Percentiles rank a stretch among this genome's conserved stretches.
Evolutionary conservation across 257 asterid genomes (phyloP).

Genomic region (Przewalskia tangutica): DNA sequence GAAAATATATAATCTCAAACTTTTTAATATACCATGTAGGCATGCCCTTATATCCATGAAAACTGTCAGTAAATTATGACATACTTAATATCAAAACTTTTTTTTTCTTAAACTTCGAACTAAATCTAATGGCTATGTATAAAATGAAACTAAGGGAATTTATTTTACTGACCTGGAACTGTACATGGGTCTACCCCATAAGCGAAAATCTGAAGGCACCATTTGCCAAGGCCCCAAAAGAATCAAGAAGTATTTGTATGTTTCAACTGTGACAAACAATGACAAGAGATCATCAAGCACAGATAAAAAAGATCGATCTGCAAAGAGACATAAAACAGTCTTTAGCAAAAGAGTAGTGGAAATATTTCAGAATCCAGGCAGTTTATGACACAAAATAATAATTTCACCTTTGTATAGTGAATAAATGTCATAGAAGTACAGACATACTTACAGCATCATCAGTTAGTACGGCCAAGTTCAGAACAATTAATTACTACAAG

Average conservation of each 20-base stretch:
- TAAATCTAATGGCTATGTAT: too few species aligned
- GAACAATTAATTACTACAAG: neutral
- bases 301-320: neutral
- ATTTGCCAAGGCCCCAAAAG: neutral
- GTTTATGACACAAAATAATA: neutral
- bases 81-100: too few species aligned
- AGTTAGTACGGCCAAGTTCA: neutral
- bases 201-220: neutral
- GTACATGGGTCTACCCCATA: neutral
- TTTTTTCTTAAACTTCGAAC: too few species aligned
- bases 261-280: neutral
- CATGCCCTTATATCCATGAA: too few species aligned
- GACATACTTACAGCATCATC: neutral
- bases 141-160: too few species aligned
- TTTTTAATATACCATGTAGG: too few species aligned
- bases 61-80: too few species aligned
- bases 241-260: neutral
- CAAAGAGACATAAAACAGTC: neutral
- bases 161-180: neutral
- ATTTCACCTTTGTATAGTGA: neutral
- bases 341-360: neutral
- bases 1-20: too few species aligned
- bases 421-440: neutral
- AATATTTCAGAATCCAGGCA: neutral
- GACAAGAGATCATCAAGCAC: neutral